Percentiles rank a stretch among this genome's conserved stretches.
Evolutionary conservation across 768 basidiomycete genomes (phyloP).

Genomic region (Mycena vitilis): DNA sequence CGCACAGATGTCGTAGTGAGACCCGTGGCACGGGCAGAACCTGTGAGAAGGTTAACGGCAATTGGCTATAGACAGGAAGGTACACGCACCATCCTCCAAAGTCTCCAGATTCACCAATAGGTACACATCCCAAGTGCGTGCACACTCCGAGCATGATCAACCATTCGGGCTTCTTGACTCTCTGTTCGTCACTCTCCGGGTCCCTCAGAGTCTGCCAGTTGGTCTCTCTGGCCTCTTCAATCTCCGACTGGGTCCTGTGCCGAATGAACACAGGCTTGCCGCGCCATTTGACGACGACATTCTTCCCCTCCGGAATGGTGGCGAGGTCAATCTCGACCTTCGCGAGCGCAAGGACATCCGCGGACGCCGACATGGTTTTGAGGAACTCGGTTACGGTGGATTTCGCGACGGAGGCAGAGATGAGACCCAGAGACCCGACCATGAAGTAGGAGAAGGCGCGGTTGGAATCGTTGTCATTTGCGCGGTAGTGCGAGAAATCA

Average conservation of each 20-base stretch:
- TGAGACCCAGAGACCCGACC: slow-evolving; percentile 91
- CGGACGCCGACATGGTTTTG: slow-evolving; percentile 95
- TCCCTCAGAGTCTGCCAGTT: slow-evolving; percentile 93
- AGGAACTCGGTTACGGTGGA: slow-evolving; percentile 94
- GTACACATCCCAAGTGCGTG: slow-evolving; percentile 98
- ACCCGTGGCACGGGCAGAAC: slow-evolving; percentile 99
- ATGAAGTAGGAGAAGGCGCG: slow-evolving; percentile 90
- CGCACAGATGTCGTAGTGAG: slow-evolving; percentile 96
- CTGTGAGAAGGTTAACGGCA: slow-evolving; percentile 45
- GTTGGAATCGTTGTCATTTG: slow-evolving; percentile 71
- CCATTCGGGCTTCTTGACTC: slow-evolving; percentile 97
- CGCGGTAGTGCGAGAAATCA: slow-evolving; percentile 87
- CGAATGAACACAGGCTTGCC: slow-evolving; percentile 99
- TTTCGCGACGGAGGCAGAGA: slow-evolving; percentile 95
- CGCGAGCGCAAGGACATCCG: slow-evolving; percentile 97
- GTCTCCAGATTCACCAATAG: slow-evolving; percentile 97
- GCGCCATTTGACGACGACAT: slow-evolving; percentile 98
- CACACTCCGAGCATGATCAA: slow-evolving; percentile 92
- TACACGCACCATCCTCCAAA: slow-evolving; percentile 93
- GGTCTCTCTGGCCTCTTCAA: slow-evolving; percentile 87
- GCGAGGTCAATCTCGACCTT: slow-evolving; percentile 96
- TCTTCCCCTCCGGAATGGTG: slow-evolving; percentile 96
- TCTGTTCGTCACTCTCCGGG: slow-evolving; percentile 89
- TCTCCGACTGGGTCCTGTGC: slow-evolving; percentile 91
- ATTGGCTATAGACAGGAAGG: slow-evolving; percentile 4